A percentile compares a stretch with the other conserved stretches of the same genome.
These are phyloP conservation scores for Cryphonectria japonica DNA, from an alignment of 2,329 filamentous ascomycete genomes.

Conservation along the genomic window DNA sequence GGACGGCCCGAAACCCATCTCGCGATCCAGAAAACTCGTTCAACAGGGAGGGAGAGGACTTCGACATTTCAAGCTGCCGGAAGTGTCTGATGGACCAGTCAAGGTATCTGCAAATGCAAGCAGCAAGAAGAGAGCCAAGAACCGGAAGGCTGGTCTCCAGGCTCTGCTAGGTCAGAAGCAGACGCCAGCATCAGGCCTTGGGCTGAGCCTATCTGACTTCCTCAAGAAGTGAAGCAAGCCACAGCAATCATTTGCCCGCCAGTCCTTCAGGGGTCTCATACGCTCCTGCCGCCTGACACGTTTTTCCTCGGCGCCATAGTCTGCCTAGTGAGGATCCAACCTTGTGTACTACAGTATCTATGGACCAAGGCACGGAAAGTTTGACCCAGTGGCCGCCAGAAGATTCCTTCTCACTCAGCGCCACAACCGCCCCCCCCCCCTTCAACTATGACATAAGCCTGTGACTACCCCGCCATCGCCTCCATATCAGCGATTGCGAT, in stretches of 20 bases:
- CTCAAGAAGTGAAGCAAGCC: constrained; percentile 43
- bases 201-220: constrained; percentile 60
- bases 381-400: constrained; percentile 19
- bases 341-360: neutral
- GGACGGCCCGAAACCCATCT: constrained; percentile 41
- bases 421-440: neutral
- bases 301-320: too few species aligned
- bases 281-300: too few species aligned
- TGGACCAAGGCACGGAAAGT: neutral
- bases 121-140: constrained; percentile 69
- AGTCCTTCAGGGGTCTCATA: neutral
- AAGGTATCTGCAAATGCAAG: constrained; percentile 54
- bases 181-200: constrained; percentile 42
- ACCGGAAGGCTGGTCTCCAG: constrained; percentile 67
- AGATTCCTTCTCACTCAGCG: constrained; percentile 30
- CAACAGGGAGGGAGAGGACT: constrained; percentile 26
- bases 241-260: neutral
- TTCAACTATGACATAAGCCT: constrained; percentile 39
- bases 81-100: constrained; percentile 34
- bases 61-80: constrained; percentile 8
- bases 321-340: neutral
- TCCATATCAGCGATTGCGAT: constrained; percentile 31
- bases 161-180: constrained; percentile 62
- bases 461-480: constrained; percentile 41
- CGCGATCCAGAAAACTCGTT: constrained; percentile 33